These are phyloP conservation scores for Penstemon davidsonii DNA, from an alignment of 257 asterid species.

Conservation along the genomic window DNA sequence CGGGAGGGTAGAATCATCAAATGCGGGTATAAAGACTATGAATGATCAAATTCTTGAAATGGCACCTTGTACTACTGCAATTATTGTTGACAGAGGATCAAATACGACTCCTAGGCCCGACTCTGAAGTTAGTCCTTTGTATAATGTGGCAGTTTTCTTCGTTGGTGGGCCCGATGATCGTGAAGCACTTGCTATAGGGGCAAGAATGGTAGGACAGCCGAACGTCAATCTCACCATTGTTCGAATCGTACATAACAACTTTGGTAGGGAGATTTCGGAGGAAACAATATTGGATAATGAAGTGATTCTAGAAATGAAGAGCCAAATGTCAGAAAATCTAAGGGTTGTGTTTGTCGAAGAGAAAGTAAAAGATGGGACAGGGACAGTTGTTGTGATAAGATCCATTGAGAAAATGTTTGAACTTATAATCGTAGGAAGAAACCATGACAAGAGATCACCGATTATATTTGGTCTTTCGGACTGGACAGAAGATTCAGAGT, in stretches of 20 bases:
- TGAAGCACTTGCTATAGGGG: conserved; percentile 41
- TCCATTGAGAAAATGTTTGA: conserved; percentile 33
- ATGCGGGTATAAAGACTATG: conserved; percentile 23
- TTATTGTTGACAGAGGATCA: conserved; percentile 30
- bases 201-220: conserved; percentile 22
- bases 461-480: conserved; percentile 37
- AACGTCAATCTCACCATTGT: conserved; percentile 30
- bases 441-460: conserved; percentile 33
- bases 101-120: conserved; percentile 1
- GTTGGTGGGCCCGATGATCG: conserved; percentile 45
- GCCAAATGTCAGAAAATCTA: conserved; percentile 19
- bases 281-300: conserved; percentile 29
- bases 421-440: conserved; percentile 38
- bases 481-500: conserved; percentile 37
- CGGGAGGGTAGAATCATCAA: conserved; percentile 11
- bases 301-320: conserved; percentile 23
- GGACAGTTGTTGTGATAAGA: conserved; percentile 31
- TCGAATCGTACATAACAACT: conserved; percentile 4
- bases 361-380: conserved; percentile 34
- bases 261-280: background rate
- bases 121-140: background rate
- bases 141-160: conserved; percentile 37
- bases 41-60: conserved; percentile 29
- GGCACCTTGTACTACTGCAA: conserved; percentile 37
- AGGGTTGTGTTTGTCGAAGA: conserved; percentile 29